These are phyloP conservation scores for Papiliotrema flavescens DNA, from an alignment of 1,284 basidiomycete genomes.

Conservation along the genomic window DNA sequence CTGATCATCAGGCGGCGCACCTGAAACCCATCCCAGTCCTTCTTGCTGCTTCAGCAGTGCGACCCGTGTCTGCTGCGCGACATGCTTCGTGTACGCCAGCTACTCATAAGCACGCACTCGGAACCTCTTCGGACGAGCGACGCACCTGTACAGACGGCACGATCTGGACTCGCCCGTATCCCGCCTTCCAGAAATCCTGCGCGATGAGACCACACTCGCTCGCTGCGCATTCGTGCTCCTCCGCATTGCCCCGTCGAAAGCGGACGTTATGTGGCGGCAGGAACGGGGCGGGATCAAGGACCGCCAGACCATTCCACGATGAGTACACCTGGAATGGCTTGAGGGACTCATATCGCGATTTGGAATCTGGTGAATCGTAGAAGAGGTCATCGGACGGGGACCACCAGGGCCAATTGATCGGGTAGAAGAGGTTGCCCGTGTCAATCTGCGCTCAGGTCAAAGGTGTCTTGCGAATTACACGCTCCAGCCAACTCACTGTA, in stretches of 20 bases:
- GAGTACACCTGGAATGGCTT: conserved; percentile 47
- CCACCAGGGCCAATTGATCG: conserved; percentile 43
- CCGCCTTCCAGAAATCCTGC: conserved; percentile 45
- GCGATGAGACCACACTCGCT: conserved; percentile 45
- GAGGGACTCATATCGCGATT: conserved; percentile 22
- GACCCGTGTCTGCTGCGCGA: conserved; percentile 29
- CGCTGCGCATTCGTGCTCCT: conserved; percentile 41
- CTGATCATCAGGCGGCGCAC: conserved; percentile 28
- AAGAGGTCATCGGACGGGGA: conserved; percentile 42
- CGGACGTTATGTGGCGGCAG: conserved; percentile 34
- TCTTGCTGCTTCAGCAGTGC: conserved; percentile 23
- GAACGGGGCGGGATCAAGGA: conserved; percentile 39
- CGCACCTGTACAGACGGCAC: conserved; percentile 47
- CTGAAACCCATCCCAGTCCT: conserved; percentile 36
- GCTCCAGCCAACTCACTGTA: conserved; percentile 30
- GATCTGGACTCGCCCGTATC: conserved; percentile 41
- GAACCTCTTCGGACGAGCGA: not conserved
- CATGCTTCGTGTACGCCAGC: conserved; percentile 44
- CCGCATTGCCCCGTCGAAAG: conserved; percentile 36
- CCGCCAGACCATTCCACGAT: conserved; percentile 47
- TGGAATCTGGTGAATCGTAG: conserved; percentile 27
- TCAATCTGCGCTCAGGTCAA: conserved; percentile 30
- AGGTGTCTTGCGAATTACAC: not conserved
- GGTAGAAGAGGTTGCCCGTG: conserved; percentile 49
- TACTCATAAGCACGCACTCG: conserved; percentile 5